A percentile compares a stretch with the other conserved stretches of the same genome.
These are phyloP conservation scores for Aspergillus incahuasiensis DNA, from an alignment of 495 filamentous ascomycete species.

Conservation along the genomic window DNA sequence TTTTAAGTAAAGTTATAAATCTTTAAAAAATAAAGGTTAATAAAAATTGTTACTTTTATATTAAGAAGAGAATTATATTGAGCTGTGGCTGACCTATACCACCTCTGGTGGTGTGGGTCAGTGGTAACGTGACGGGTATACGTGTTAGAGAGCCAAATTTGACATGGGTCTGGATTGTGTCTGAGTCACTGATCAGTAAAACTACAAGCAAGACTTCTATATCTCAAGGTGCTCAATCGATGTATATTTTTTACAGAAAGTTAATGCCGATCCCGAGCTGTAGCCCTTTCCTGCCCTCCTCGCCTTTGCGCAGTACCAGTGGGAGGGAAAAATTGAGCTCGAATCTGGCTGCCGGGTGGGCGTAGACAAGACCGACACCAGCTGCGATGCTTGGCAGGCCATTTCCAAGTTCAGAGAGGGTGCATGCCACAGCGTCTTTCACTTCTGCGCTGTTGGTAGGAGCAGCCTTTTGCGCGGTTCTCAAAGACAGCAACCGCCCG, in stretches of 20 bases:
- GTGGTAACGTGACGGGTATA: too few relatives aligned
- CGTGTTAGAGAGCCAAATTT: too few relatives aligned
- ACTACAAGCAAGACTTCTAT: constrained; percentile 8
- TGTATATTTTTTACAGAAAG: constrained; percentile 61
- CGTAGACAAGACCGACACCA: constrained; percentile 88
- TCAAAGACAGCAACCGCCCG: constrained; percentile 75
- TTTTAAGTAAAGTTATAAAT: too few relatives aligned
- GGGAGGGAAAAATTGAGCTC: constrained; percentile 94
- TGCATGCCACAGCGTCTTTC: constrained; percentile 45
- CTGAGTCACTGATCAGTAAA: constrained; percentile 2
- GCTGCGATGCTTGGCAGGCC: constrained; percentile 82
- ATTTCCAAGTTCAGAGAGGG: constrained; percentile 60
- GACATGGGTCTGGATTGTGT: not conserved
- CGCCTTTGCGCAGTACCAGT: constrained; percentile 70
- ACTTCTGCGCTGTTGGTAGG: constrained; percentile 54
- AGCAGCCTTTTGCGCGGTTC: constrained; percentile 46
- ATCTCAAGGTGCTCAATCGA: constrained; percentile 3
- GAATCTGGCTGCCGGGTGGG: constrained; percentile 84
- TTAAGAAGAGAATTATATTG: too few relatives aligned
- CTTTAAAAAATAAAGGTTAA: too few relatives aligned
- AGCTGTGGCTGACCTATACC: too few relatives aligned
- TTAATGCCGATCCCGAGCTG: constrained; percentile 91
- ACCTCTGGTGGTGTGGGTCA: too few relatives aligned
- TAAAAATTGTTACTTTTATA: too few relatives aligned
- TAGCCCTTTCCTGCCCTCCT: constrained; percentile 84